Percentiles rank a stretch among this genome's conserved stretches.
Evolutionary conservation across 129 eudicot species (phyloP).

Genomic region (Glebionis coronaria): DNA sequence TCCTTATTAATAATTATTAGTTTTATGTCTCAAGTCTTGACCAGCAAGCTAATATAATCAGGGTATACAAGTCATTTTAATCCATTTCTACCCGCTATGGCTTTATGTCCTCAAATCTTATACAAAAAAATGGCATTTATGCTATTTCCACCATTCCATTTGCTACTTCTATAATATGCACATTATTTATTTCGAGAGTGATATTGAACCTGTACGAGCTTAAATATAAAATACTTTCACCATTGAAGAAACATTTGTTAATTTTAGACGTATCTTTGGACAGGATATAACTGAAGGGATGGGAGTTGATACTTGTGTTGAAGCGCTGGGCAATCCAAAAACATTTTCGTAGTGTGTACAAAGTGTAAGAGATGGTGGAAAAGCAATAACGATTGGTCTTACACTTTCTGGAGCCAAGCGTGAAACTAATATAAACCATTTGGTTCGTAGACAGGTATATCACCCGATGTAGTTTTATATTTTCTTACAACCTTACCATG

Average conservation of each 20-base stretch:
- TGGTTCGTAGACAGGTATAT: conserved; percentile 92
- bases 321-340: conserved; percentile 86
- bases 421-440: conserved; percentile 91
- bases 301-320: conserved; percentile 88
- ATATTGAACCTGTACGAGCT: too few relatives aligned
- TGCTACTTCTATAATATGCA: too few relatives aligned
- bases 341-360: conserved; percentile 83
- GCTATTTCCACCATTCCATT: too few relatives aligned
- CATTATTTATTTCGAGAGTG: too few relatives aligned
- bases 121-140: too few relatives aligned
- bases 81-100: too few relatives aligned
- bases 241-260: background rate
- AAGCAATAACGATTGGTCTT: conserved; percentile 98
- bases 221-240: background rate
- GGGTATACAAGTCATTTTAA: too few relatives aligned
- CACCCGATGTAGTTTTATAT: background rate
- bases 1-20: too few relatives aligned
- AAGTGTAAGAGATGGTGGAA: conserved; percentile 93
- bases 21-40: too few relatives aligned
- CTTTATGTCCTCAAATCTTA: too few relatives aligned
- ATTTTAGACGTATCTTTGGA: conserved; percentile 11
- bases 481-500: background rate
- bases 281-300: conserved; percentile 95
- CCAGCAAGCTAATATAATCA: too few relatives aligned
- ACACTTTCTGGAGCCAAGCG: conserved; percentile 80